These are phyloP conservation scores for Blastomyces silverae DNA, from an alignment of 2,329 filamentous ascomycete species.

Conservation along the genomic window DNA sequence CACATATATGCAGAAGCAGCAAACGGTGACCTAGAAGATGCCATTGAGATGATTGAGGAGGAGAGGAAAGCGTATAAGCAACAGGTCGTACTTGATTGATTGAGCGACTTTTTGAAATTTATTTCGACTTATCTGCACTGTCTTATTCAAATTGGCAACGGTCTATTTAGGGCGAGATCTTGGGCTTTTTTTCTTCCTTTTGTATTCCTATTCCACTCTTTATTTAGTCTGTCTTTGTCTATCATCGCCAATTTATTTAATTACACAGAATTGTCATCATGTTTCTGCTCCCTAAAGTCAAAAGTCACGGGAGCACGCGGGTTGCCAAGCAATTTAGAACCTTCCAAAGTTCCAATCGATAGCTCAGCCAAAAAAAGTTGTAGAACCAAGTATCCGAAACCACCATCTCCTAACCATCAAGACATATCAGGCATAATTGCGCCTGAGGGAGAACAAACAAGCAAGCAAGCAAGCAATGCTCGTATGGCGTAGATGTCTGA, in stretches of 20 bases:
- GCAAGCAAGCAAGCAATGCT: slow-evolving; percentile 10
- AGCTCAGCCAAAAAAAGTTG: neutral
- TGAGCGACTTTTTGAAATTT: neutral
- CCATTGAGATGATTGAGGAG: slow-evolving; percentile 48
- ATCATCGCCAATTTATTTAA: neutral
- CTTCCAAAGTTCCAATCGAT: too few species aligned
- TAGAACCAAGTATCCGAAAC: neutral
- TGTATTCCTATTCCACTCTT: neutral
- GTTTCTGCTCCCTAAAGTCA: neutral
- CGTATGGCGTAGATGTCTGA: slow-evolving; percentile 36
- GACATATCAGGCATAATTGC: neutral
- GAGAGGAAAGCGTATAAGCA: slow-evolving; percentile 40
- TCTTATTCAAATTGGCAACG: slow-evolving; percentile 8
- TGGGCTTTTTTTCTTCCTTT: neutral
- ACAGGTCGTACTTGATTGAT: slow-evolving; percentile 17
- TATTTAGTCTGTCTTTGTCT: neutral
- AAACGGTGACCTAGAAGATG: slow-evolving; percentile 39
- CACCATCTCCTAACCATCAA: neutral
- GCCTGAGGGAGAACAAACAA: slow-evolving; percentile 2
- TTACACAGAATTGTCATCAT: neutral
- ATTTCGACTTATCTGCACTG: neutral
- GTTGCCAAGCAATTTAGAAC: neutral
- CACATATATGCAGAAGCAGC: slow-evolving; percentile 42
- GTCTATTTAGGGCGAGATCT: neutral
- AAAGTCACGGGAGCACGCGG: neutral